Conservation (phyloP, 768 basidiomycete genomes). For the Amanita pseudoporphyria region DNA sequence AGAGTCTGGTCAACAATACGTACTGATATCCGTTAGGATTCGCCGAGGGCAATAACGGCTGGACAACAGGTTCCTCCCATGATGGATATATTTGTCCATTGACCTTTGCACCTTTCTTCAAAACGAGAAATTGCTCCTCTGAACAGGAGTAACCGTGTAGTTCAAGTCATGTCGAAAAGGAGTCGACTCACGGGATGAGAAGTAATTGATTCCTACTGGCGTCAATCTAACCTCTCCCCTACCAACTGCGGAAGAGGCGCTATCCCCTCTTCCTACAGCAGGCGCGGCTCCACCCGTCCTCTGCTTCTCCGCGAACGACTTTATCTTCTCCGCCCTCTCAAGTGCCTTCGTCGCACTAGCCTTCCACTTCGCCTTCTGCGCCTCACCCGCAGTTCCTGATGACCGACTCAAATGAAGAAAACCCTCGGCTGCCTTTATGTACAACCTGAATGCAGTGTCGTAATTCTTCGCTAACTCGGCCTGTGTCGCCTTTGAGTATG, state of each 20-base stretch:
- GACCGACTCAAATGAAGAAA: conserved; percentile 58
- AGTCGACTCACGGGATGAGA: conserved; percentile 33
- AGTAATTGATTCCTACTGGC: conserved; percentile 38
- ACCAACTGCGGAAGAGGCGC: conserved; percentile 7
- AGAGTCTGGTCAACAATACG: neutral
- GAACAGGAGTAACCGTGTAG: conserved; percentile 4
- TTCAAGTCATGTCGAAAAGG: neutral
- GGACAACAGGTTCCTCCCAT: conserved; percentile 30
- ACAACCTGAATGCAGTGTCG: conserved; percentile 62
- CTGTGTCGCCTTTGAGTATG: conserved; percentile 57
- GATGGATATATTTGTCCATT: conserved; percentile 32
- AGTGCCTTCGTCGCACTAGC: conserved; percentile 53
- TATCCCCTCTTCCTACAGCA: conserved; percentile 1
- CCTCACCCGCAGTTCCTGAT: conserved; percentile 17
- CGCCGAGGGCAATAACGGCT: neutral
- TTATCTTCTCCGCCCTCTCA: conserved; percentile 78
- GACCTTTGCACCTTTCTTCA: conserved; percentile 34
- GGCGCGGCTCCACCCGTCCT: conserved; percentile 9
- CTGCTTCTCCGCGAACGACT: conserved; percentile 35
- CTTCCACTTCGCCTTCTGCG: conserved; percentile 40
- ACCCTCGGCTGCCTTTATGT: conserved; percentile 58
- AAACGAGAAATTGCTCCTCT: conserved; percentile 44
- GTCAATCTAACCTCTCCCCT: conserved; percentile 23
- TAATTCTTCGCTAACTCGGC: conserved; percentile 59
- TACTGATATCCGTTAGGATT: conserved; percentile 1